A percentile compares a stretch with the other conserved stretches of the same genome.
These are phyloP conservation scores for Arabidopsis hybrid DNA, from an alignment of 441 rosid genomes.

Conservation along the genomic window DNA sequence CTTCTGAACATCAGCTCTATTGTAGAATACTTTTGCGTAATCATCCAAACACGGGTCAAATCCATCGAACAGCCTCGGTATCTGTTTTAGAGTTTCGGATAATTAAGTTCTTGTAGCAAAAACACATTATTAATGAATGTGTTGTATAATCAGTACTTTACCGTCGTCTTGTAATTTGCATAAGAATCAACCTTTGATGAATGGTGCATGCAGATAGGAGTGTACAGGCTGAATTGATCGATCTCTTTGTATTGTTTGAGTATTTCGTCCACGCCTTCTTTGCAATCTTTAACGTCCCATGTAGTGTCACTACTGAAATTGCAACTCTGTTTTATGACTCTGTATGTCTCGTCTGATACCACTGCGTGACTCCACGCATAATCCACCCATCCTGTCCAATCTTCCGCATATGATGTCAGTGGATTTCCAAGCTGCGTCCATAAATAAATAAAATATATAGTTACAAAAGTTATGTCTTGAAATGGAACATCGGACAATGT, in stretches of 20 bases:
- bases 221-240: conserved; percentile 81
- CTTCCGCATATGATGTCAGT: conserved; percentile 67
- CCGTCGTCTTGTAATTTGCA: conserved; percentile 4
- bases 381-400: conserved; percentile 81
- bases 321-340: conserved; percentile 55
- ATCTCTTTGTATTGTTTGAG: conserved; percentile 73
- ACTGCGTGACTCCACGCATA: conserved; percentile 94
- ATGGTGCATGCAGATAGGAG: conserved; percentile 34
- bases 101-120: background rate
- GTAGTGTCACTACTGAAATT: conserved; percentile 60
- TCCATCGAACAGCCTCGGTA: conserved; percentile 80
- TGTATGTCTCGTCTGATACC: conserved; percentile 79
- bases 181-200: background rate
- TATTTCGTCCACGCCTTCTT: conserved; percentile 57
- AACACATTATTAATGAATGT: background rate
- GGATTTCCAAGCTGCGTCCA: conserved; percentile 81
- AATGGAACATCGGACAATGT: background rate
- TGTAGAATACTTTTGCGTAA: conserved; percentile 72
- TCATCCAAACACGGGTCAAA: conserved; percentile 82
- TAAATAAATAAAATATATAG: background rate
- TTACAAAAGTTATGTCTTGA: background rate
- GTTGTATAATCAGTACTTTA: background rate
- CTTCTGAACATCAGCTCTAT: conserved; percentile 76
- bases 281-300: conserved; percentile 61
- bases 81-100: conserved; percentile 44